A percentile compares a stretch with the other conserved stretches of the same genome.
Evolutionary conservation across 208 protist genomes (phyloP).

Genomic region (Naegleria gruberi): DNA sequence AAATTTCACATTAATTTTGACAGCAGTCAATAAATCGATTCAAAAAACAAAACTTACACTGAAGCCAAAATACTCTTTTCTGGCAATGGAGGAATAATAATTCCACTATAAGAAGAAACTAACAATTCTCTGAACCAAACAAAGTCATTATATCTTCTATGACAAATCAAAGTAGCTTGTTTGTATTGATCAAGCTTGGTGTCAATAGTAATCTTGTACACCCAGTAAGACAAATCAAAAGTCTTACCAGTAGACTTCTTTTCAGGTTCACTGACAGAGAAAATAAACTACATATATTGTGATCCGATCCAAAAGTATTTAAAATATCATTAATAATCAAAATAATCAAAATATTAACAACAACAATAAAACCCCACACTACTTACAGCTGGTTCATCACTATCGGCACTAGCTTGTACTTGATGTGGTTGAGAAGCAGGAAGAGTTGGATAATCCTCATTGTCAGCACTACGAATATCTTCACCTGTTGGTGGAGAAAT

Average conservation of each 20-base stretch:
- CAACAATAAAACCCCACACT: background rate
- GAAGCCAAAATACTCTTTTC: slow-evolving; percentile 65
- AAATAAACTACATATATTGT: slow-evolving; percentile 34
- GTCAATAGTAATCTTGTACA: slow-evolving; percentile 49
- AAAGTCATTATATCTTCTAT: slow-evolving; percentile 75
- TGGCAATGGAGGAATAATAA: slow-evolving; percentile 70
- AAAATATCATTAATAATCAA: background rate
- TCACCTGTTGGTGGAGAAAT: too few relatives aligned
- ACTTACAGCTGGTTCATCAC: slow-evolving; percentile 16
- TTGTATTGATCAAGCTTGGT: slow-evolving; percentile 30
- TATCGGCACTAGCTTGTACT: slow-evolving; percentile 9
- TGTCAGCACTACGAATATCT: background rate
- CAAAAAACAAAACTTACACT: slow-evolving; percentile 33
- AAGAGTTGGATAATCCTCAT: background rate
- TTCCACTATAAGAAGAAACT: slow-evolving; percentile 53
- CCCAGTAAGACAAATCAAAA: slow-evolving; percentile 67
- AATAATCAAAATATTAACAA: background rate
- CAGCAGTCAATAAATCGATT: background rate
- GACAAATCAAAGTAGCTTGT: slow-evolving; percentile 23
- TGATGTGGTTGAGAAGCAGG: slow-evolving; percentile 16
- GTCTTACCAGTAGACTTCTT: slow-evolving; percentile 51
- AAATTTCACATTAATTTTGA: background rate
- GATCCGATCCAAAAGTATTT: background rate
- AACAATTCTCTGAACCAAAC: slow-evolving; percentile 61
- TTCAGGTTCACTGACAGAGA: slow-evolving; percentile 42